Conservation (phyloP, 768 basidiomycete genomes). For the Amanita thiersii region DNA sequence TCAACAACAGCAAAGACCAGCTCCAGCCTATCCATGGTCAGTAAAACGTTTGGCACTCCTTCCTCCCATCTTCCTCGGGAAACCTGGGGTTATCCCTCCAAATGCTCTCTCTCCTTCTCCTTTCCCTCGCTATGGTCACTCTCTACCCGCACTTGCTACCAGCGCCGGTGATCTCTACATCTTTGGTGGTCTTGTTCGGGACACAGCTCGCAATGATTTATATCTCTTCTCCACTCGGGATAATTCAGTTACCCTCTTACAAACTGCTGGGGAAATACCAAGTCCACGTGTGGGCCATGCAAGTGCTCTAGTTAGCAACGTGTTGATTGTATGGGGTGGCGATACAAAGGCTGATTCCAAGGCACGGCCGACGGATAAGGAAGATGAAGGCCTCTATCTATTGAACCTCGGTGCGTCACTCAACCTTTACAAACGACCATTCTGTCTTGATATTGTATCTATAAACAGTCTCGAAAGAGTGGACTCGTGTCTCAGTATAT, state of each 20-base stretch:
- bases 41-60: constrained; percentile 63
- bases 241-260: constrained; percentile 71
- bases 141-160: constrained; percentile 73
- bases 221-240: constrained; percentile 83
- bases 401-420: constrained; percentile 79
- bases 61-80: constrained; percentile 56
- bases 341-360: constrained; percentile 81
- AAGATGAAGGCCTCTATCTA: constrained; percentile 91
- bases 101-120: constrained; percentile 74
- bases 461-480: constrained; percentile 77
- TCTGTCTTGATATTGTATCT: constrained; percentile 5
- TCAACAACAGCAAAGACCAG: constrained; percentile 27
- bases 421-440: not conserved
- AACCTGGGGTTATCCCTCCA: constrained; percentile 56
- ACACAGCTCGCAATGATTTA: constrained; percentile 84
- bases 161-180: constrained; percentile 87
- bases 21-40: constrained; percentile 79
- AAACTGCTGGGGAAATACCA: constrained; percentile 85
- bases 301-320: constrained; percentile 90
- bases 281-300: constrained; percentile 94
- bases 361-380: constrained; percentile 56
- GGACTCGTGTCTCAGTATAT: constrained; percentile 80
- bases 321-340: constrained; percentile 96
- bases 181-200: constrained; percentile 94
- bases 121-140: constrained; percentile 95